phyloP scores from a whole-genome alignment of 805 yeast genomes.

The Metschnikowia dekortorum region DNA sequence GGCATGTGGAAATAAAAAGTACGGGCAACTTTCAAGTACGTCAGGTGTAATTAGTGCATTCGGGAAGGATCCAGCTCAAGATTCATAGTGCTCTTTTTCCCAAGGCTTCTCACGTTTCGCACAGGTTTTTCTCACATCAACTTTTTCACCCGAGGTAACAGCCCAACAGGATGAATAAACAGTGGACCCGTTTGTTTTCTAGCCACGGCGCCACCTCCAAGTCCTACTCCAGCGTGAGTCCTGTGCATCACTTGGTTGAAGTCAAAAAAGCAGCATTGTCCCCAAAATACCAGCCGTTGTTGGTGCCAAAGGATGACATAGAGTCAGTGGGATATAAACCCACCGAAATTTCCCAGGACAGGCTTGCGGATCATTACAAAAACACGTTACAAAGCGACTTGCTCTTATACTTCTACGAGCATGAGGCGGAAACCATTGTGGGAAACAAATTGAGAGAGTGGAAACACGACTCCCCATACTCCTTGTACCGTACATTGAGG shows the following conservation, averaged over 20 bases:
- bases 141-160: slow-evolving; percentile 5
- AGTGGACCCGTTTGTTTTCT: slow-evolving; percentile 29
- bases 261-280: slow-evolving; percentile 71
- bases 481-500: slow-evolving; percentile 71
- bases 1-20: too few relatives aligned
- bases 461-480: slow-evolving; percentile 87
- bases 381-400: slow-evolving; percentile 75
- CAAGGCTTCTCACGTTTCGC: neutral
- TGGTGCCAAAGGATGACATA: slow-evolving; percentile 66
- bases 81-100: slow-evolving; percentile 4
- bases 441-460: slow-evolving; percentile 80
- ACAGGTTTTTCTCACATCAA: slow-evolving; percentile 9
- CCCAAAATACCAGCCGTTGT: slow-evolving; percentile 66
- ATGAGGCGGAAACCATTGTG: slow-evolving; percentile 46
- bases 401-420: slow-evolving; percentile 70
- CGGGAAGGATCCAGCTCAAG: neutral
- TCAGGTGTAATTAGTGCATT: too few relatives aligned
- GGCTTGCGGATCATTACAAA: slow-evolving; percentile 71
- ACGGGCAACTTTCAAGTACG: too few relatives aligned
- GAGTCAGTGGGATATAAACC: slow-evolving; percentile 79
- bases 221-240: slow-evolving; percentile 66
- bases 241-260: slow-evolving; percentile 86
- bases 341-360: slow-evolving; percentile 66
- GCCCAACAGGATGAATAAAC: slow-evolving; percentile 17
- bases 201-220: slow-evolving; percentile 46